Evolutionary conservation across 1,284 basidiomycete species (phyloP), one percentile per base, ranked within the genome.

Genomic region (Testicularia cyperi): DNA sequence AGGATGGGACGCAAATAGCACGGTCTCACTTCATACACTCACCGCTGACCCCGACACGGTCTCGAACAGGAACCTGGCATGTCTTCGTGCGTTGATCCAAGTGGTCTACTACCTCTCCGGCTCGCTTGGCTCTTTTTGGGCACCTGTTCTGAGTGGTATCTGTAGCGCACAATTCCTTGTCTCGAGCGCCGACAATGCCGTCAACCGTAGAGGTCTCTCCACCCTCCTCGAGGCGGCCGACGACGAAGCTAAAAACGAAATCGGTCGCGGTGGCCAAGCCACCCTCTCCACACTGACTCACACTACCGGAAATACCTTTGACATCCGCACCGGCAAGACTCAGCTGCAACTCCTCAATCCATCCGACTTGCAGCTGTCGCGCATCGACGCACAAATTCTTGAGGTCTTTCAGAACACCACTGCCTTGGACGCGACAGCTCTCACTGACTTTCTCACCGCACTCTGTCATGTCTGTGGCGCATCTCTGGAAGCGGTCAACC

Each of bases 1-100:
- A 33, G 58, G 61, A 5, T 61, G 49, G 49, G 39, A 61, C 20
- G 21, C 39, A 12, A 6, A 12, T 9, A 21, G 18, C 9, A 33
- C 51, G 19, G 31, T 39, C n/a, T 47, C 43, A 6, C 26, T 22
- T 6, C 31, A 35, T n/a, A 37, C 46, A 20, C 32, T 37, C 14
- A 10, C 52, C 62, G 21, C 45, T 62, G 32, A 16, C 23, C 19
- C 2, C 24, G 13, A 24, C 7, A 84, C 85, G 4, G 78, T 98
- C 12, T 90, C 88, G 0, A 86, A 90, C 56, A 82, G 92, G 23
- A 98, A 97, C 70, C 80, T 95, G 57, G 88, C 90, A 0, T 96
- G 92, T 72, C 78, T 97, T 42, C 88, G 88, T 57, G 87, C 89
- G 1, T 80, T 92, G 35, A 81, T 95, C 9, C 81, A 84, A 0